A percentile compares a stretch with the other conserved stretches of the same genome.
Evolutionary conservation across 2,329 filamentous ascomycete genomes (phyloP).

Genomic region (Diaporthe aspalathi): DNA sequence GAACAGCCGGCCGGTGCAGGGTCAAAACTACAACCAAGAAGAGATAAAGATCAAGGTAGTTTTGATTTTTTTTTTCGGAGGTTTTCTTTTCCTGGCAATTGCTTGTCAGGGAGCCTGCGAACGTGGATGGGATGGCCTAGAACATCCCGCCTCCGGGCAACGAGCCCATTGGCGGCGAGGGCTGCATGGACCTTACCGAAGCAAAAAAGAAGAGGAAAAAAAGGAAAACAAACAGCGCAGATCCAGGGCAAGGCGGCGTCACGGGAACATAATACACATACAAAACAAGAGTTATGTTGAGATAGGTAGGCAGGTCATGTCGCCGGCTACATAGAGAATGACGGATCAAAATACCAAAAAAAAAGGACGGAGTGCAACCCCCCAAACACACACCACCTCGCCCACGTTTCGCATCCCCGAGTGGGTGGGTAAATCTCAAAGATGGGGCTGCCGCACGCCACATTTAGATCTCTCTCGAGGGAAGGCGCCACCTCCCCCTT

Average conservation of each 20-base stretch:
- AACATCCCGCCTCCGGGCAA: neutral
- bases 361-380: neutral
- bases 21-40: too few relatives aligned
- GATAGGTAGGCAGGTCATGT: neutral
- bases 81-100: too few relatives aligned
- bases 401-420: conserved; percentile 15
- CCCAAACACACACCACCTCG: conserved; percentile 19
- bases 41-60: too few relatives aligned
- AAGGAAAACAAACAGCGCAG: too few relatives aligned
- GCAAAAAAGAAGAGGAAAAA: conserved; percentile 10
- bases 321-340: conserved; percentile 15
- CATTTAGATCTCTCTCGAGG: conserved; percentile 2
- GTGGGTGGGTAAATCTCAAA: neutral
- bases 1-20: neutral
- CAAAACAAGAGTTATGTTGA: neutral
- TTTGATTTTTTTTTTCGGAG: too few relatives aligned
- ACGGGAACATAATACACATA: conserved; percentile 9
- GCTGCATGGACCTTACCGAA: neutral
- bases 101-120: conserved; percentile 16
- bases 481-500: neutral
- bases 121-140: neutral
- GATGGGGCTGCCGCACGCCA: neutral
- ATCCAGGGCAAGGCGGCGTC: neutral
- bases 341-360: neutral
- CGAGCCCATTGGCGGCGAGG: conserved; percentile 4